phyloP scores from a whole-genome alignment of 768 basidiomycete species.

The Lactarius psammicola region DNA sequence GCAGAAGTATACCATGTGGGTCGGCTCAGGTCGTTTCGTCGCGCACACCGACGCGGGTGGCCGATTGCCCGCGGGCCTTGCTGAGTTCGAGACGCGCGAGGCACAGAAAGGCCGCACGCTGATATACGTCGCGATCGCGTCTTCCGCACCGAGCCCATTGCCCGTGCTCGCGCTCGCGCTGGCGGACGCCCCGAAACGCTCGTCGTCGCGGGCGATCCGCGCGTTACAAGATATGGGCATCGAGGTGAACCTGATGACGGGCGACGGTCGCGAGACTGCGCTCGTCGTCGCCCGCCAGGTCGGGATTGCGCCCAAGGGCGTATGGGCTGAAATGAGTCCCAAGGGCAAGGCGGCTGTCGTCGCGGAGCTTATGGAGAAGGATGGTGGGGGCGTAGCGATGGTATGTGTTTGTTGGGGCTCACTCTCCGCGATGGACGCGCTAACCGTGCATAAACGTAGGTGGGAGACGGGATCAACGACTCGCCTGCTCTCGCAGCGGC shows the following conservation, averaged over 20 bases:
- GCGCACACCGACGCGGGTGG: slow-evolving; percentile 49
- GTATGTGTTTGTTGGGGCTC: slow-evolving; percentile 43
- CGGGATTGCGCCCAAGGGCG: slow-evolving; percentile 77
- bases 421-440: not conserved
- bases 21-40: slow-evolving; percentile 78
- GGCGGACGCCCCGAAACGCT: slow-evolving; percentile 82
- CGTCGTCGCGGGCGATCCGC: slow-evolving; percentile 76
- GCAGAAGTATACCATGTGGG: slow-evolving; percentile 50
- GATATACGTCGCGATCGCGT: slow-evolving; percentile 74
- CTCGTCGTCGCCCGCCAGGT: slow-evolving; percentile 86
- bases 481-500: slow-evolving; percentile 96
- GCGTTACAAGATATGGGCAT: slow-evolving; percentile 89
- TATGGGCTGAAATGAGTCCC: slow-evolving; percentile 93
- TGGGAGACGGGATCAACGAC: slow-evolving; percentile 99
- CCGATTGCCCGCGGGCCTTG: slow-evolving; percentile 57
- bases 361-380: slow-evolving; percentile 71
- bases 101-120: slow-evolving; percentile 74
- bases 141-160: slow-evolving; percentile 44
- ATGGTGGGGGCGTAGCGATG: slow-evolving; percentile 82
- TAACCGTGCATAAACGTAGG: slow-evolving; percentile 44
- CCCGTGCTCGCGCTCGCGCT: slow-evolving; percentile 82
- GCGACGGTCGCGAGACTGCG: slow-evolving; percentile 85
- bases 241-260: slow-evolving; percentile 91
- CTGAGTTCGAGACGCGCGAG: slow-evolving; percentile 68
- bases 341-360: slow-evolving; percentile 91